Conservation (phyloP, 2,329 filamentous ascomycete species). For the Colletotrichum aenigma region DNA sequence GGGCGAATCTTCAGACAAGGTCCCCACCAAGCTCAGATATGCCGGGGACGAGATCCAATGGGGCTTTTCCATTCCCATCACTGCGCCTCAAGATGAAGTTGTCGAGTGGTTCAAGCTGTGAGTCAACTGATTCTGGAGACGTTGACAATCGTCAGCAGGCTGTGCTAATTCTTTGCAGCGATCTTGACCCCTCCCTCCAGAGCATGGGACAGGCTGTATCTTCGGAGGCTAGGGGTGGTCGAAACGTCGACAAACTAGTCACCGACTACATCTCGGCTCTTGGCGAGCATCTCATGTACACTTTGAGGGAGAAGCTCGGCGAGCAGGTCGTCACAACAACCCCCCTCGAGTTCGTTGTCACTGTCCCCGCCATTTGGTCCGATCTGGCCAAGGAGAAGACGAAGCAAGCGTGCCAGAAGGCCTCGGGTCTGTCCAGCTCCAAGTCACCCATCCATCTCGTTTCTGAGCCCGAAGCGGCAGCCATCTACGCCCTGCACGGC, state of each 20-base stretch:
- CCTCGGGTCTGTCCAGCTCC: constrained; percentile 32
- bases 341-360: constrained; percentile 58
- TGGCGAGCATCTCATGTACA: constrained; percentile 50
- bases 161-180: constrained; percentile 22
- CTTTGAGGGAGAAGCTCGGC: constrained; percentile 46
- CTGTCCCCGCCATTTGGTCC: constrained; percentile 64
- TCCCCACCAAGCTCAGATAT: constrained; percentile 53
- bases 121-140: constrained; percentile 23
- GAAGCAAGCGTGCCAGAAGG: constrained; percentile 44
- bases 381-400: constrained; percentile 58
- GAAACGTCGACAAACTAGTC: constrained; percentile 43
- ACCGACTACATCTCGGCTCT: constrained; percentile 54
- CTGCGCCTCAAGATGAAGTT: constrained; percentile 40
- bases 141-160: not conserved
- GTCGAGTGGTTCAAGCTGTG: constrained; percentile 57
- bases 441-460: constrained; percentile 46
- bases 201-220: constrained; percentile 32
- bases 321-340: constrained; percentile 44
- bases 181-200: constrained; percentile 40
- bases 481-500: constrained; percentile 51
- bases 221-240: constrained; percentile 30
- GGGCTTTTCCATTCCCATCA: constrained; percentile 52
- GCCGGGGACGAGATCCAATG: constrained; percentile 47
- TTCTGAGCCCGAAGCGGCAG: constrained; percentile 59
- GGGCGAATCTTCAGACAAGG: constrained; percentile 47